Percentiles rank a stretch among this genome's conserved stretches.
These are phyloP conservation scores for Phytophthora uliginosa DNA, from an alignment of 352 stramenopile species.

Conservation along the genomic window DNA sequence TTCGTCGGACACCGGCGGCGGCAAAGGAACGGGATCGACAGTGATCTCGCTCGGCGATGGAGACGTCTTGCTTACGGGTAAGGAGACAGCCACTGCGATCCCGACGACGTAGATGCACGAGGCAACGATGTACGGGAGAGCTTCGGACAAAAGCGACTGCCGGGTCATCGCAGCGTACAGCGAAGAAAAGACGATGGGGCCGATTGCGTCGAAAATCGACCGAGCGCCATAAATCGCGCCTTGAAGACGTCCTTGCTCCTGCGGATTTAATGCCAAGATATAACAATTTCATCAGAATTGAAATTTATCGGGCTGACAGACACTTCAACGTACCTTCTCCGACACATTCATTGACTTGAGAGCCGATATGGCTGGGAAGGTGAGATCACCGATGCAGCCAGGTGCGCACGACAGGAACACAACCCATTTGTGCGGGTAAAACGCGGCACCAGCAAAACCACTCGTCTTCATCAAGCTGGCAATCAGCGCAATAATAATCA, in stretches of 20 bases:
- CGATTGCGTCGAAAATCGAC: conserved; percentile 70
- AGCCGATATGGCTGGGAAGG: conserved; percentile 62
- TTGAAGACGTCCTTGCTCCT: conserved; percentile 84
- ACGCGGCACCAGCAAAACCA: conserved; percentile 54
- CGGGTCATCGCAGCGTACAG: conserved; percentile 71
- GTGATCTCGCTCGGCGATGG: conserved; percentile 14
- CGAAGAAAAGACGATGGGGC: conserved; percentile 68
- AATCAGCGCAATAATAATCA: conserved; percentile 75
- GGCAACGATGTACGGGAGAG: conserved; percentile 72
- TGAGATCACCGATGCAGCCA: conserved; percentile 62
- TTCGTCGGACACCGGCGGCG: conserved; percentile 50
- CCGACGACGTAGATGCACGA: conserved; percentile 57
- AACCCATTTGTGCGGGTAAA: conserved; percentile 73
- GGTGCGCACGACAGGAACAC: conserved; percentile 57
- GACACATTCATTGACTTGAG: conserved; percentile 53
- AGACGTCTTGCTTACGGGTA: conserved; percentile 38
- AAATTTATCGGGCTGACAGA: not conserved
- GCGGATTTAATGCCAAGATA: not conserved
- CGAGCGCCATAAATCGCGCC: conserved; percentile 79
- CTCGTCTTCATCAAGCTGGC: conserved; percentile 53
- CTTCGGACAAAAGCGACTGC: conserved; percentile 49
- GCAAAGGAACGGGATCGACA: conserved; percentile 33
- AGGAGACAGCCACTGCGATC: conserved; percentile 52
- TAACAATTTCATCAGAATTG: not conserved
- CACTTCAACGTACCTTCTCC: conserved; percentile 43